Evolutionary conservation across 2,329 filamentous ascomycete species (phyloP).

Genomic region (Aspergillus vadensis): DNA sequence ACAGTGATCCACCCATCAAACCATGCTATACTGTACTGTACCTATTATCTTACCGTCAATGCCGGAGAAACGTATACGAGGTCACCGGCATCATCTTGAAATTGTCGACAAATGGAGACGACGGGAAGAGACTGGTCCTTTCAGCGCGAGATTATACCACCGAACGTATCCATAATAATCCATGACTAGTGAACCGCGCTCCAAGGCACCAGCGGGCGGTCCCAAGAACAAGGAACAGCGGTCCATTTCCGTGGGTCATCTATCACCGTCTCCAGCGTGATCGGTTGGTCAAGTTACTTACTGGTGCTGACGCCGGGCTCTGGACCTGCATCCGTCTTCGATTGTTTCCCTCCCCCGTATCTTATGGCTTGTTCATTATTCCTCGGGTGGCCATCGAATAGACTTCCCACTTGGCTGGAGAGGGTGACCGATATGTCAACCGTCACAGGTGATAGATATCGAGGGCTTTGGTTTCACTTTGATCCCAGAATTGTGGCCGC

Average conservation of each 20-base stretch:
- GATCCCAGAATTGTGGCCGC: too few species aligned
- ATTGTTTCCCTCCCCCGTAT: not conserved
- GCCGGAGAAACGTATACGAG: not conserved
- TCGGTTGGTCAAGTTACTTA: constrained; percentile 16
- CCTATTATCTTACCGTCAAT: not conserved
- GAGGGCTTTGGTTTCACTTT: too few species aligned
- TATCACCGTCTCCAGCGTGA: constrained; percentile 19
- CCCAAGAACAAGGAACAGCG: constrained; percentile 24
- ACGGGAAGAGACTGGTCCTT: not conserved
- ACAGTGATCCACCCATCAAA: too few species aligned
- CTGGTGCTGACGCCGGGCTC: constrained; percentile 19
- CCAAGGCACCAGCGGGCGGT: constrained; percentile 16
- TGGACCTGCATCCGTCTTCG: constrained; percentile 10
- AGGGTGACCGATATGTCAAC: too few species aligned
- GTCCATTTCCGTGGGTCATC: constrained; percentile 25
- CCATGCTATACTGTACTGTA: too few species aligned
- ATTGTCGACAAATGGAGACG: not conserved
- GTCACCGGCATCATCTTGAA: not conserved
- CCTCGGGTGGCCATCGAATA: not conserved
- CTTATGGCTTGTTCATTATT: not conserved
- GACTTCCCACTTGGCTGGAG: too few species aligned
- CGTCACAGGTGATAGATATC: too few species aligned
- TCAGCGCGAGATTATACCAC: not conserved
- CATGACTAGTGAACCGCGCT: not conserved
- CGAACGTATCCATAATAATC: not conserved